A percentile compares a stretch with the other conserved stretches of the same genome.
phyloP scores from a whole-genome alignment of 2,329 filamentous ascomycete species.

The Zelopaecilomyces penicillatus region DNA sequence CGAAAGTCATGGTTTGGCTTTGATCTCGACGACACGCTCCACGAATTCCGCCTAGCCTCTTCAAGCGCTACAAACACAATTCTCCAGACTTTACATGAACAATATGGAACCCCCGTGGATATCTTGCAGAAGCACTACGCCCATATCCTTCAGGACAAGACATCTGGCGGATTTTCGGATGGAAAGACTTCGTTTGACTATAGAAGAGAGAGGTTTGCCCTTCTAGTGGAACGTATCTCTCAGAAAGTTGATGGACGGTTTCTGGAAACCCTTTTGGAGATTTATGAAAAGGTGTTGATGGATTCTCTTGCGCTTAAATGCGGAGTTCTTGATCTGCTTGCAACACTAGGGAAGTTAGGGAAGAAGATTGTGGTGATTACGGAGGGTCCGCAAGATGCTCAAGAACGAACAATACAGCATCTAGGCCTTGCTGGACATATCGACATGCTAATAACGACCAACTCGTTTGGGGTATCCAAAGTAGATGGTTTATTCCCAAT shows the following conservation, averaged over 20 bases:
- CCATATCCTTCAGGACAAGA: conserved; percentile 25
- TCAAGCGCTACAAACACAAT: conserved; percentile 23
- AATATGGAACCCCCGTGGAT: conserved; percentile 7
- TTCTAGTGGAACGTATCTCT: conserved; percentile 21
- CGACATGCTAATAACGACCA: no score
- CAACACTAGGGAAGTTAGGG: conserved; percentile 21
- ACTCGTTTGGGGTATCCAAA: no score
- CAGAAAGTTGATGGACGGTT: conserved; percentile 8
- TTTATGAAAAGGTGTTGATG: conserved; percentile 23
- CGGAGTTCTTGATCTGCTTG: conserved; percentile 27
- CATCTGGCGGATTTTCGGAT: conserved; percentile 33
- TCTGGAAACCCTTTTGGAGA: conserved; percentile 14
- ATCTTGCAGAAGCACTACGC: conserved; percentile 21
- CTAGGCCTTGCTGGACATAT: no score
- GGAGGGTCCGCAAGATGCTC: conserved; percentile 39
- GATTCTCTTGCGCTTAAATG: conserved; percentile 25
- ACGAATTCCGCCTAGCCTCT: conserved; percentile 36
- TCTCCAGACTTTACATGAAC: conserved; percentile 21
- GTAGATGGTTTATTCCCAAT: no score
- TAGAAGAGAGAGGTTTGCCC: conserved; percentile 29
- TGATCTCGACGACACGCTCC: conserved; percentile 41
- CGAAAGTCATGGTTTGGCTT: conserved; percentile 34
- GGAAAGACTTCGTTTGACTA: conserved; percentile 36
- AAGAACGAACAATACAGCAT: conserved; percentile 35
- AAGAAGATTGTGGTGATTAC: conserved; percentile 37